A percentile compares a stretch with the other conserved stretches of the same genome.
Conservation (phyloP, 2,329 filamentous ascomycete genomes). For the Periconia digitata region DNA sequence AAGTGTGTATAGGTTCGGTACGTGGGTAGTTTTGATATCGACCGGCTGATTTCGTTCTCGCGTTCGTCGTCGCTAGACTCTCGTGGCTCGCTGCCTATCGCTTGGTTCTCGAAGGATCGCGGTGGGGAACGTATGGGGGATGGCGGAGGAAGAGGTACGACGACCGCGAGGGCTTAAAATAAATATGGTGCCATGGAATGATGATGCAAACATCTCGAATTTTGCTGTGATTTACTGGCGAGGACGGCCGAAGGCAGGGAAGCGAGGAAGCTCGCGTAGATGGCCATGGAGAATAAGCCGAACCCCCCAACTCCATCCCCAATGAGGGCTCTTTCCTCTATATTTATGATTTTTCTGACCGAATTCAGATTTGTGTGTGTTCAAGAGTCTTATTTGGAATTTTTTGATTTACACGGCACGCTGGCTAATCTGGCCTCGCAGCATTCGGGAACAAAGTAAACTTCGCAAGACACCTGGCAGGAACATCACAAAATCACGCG, state of each 20-base stretch:
- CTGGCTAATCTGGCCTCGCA: not conserved
- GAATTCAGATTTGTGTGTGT: no score
- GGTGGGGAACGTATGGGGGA: not conserved
- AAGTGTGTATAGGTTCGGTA: not conserved
- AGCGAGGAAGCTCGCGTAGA: not conserved
- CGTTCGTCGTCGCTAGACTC: not conserved
- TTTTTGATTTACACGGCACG: not conserved
- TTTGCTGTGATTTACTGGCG: not conserved
- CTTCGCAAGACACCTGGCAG: not conserved
- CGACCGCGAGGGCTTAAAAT: not conserved
- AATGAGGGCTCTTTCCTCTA: no score
- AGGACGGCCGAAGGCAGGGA: no score
- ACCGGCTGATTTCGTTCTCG: not conserved
- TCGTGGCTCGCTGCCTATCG: not conserved
- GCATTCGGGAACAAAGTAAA: not conserved
- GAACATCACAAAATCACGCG: not conserved
- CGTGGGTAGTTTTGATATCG: not conserved
- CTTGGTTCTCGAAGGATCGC: not conserved
- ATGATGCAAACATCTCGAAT: not conserved
- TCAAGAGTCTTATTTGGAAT: no score
- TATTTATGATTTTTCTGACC: no score
- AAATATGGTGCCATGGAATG: not conserved
- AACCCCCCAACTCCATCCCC: not conserved
- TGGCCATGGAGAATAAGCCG: not conserved
- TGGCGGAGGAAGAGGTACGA: not conserved